Percentiles rank a stretch among this genome's conserved stretches.
phyloP scores from a whole-genome alignment of 768 basidiomycete species.

The Serendipita vermifera region DNA sequence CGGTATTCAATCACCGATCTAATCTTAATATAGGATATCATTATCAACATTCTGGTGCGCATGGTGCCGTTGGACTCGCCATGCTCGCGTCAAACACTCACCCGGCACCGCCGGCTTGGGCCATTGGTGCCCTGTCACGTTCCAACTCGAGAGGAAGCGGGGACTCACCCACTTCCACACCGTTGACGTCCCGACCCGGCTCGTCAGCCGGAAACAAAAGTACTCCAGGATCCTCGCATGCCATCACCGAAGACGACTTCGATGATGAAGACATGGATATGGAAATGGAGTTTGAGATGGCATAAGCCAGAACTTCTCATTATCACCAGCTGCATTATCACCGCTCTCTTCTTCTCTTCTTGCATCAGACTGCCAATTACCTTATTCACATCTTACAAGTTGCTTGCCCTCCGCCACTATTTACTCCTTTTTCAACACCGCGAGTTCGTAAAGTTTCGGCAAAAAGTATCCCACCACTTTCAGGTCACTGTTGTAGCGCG shows the following conservation, averaged over 20 bases:
- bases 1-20: slow-evolving; percentile 1
- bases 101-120: slow-evolving; percentile 21
- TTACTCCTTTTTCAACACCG: too few species aligned
- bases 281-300: slow-evolving; percentile 10
- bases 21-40: slow-evolving; percentile 47
- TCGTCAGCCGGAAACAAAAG: slow-evolving; percentile 5
- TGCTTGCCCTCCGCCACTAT: too few species aligned
- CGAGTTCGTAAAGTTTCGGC: too few species aligned
- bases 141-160: slow-evolving; percentile 4
- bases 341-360: too few species aligned
- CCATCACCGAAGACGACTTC: slow-evolving; percentile 4
- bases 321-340: too few species aligned
- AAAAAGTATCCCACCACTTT: too few species aligned
- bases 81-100: slow-evolving; percentile 50
- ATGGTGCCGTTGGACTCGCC: slow-evolving; percentile 78
- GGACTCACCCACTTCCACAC: slow-evolving; percentile 6
- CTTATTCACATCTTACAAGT: too few species aligned
- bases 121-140: neutral
- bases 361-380: too few species aligned
- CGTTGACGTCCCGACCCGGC: slow-evolving; percentile 7
- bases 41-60: slow-evolving; percentile 92
- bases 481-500: too few species aligned
- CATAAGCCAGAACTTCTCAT: neutral
- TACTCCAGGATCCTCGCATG: slow-evolving; percentile 9
- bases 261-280: slow-evolving; percentile 10